A percentile compares a stretch with the other conserved stretches of the same genome.
Evolutionary conservation across 2,329 filamentous ascomycete genomes (phyloP).

Genomic region (Penicillium freii): DNA sequence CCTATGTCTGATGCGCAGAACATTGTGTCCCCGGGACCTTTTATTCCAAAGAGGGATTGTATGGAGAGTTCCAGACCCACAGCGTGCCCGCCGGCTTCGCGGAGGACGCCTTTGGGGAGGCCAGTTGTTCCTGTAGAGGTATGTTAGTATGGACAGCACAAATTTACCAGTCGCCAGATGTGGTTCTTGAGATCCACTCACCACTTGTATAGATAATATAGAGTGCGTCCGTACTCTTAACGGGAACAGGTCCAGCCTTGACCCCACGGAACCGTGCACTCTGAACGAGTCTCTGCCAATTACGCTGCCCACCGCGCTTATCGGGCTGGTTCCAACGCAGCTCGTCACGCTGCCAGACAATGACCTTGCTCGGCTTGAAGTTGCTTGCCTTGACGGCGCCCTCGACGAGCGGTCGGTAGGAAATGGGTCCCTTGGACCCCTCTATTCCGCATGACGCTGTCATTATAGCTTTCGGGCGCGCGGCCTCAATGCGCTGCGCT

Average conservation of each 20-base stretch:
- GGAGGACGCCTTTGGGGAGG: conserved; percentile 75
- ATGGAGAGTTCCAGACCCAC: conserved; percentile 82
- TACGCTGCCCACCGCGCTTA: conserved; percentile 66
- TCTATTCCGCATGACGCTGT: conserved; percentile 93
- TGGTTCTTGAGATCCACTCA: conserved; percentile 19
- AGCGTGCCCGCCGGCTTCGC: conserved; percentile 81
- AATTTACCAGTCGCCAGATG: too few species aligned
- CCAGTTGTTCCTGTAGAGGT: conserved; percentile 66
- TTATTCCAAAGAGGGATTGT: conserved; percentile 76
- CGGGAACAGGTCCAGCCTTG: conserved; percentile 71
- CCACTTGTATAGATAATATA: conserved; percentile 87
- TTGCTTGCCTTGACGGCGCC: conserved; percentile 66
- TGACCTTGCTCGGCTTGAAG: conserved; percentile 69
- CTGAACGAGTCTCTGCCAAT: conserved; percentile 75
- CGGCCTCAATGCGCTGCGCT: conserved; percentile 84
- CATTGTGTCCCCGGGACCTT: conserved; percentile 78
- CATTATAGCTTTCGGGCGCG: conserved; percentile 70
- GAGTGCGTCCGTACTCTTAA: conserved; percentile 73
- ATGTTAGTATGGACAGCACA: background rate
- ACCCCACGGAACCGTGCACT: conserved; percentile 66
- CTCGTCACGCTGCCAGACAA: conserved; percentile 83
- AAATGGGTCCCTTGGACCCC: conserved; percentile 72
- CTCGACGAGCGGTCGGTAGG: conserved; percentile 75
- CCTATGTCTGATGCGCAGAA: conserved; percentile 84
- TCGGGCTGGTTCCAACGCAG: conserved; percentile 70